Evolutionary conservation across 441 rosid genomes (phyloP).

Genomic region (Euphorbia schlechtendalii): DNA sequence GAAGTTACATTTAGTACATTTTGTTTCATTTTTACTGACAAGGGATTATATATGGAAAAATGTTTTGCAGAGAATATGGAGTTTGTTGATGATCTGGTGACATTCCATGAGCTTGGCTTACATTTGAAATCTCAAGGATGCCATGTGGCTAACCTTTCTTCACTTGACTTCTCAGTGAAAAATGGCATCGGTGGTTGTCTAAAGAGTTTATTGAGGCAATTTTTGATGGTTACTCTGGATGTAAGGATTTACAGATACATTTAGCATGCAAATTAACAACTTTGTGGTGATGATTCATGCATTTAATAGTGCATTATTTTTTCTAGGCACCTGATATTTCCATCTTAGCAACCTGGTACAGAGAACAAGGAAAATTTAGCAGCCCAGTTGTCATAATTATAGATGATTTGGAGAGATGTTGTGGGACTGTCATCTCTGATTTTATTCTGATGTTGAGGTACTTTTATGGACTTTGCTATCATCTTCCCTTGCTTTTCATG

Average conservation of each 20-base stretch:
- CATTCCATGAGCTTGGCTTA: constrained; percentile 66
- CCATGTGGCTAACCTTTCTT: constrained; percentile 87
- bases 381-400: constrained; percentile 62
- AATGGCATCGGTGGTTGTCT: constrained; percentile 77
- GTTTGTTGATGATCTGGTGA: constrained; percentile 80
- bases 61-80: constrained; percentile 78
- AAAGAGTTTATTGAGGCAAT: constrained; percentile 71
- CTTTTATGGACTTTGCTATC: background rate
- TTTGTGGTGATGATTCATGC: constrained; percentile 16
- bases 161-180: constrained; percentile 60
- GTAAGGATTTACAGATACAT: constrained; percentile 36
- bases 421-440: constrained; percentile 71
- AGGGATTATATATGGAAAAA: constrained; percentile 6
- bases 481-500: background rate
- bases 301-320: constrained; percentile 17
- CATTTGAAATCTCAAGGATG: constrained; percentile 72
- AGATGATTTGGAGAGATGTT: constrained; percentile 77
- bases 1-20: background rate
- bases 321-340: constrained; percentile 72
- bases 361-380: constrained; percentile 40
- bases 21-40: background rate
- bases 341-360: constrained; percentile 78
- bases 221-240: constrained; percentile 56
- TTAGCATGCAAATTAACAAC: constrained; percentile 9
- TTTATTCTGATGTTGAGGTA: constrained; percentile 80